A percentile compares a stretch with the other conserved stretches of the same genome.
Conservation (phyloP, 2,329 filamentous ascomycete species). For the Talaromyces rugulosus region DNA sequence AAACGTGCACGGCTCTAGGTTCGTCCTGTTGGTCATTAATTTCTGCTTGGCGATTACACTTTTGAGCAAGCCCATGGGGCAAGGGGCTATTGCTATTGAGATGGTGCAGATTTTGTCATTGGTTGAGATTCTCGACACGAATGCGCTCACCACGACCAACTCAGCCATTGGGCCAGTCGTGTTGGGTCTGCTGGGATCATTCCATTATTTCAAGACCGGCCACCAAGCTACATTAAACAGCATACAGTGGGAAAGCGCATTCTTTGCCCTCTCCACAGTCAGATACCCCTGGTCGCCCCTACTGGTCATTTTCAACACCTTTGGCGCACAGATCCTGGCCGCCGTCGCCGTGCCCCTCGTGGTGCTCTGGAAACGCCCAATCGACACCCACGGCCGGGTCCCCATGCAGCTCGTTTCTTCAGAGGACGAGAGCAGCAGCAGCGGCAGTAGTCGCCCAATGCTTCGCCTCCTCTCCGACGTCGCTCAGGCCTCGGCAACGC, state of each 20-base stretch:
- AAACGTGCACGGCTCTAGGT: constrained; percentile 88
- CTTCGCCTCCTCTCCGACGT: constrained; percentile 61
- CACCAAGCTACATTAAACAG: constrained; percentile 83
- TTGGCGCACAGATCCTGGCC: constrained; percentile 81
- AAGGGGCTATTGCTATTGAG: constrained; percentile 74
- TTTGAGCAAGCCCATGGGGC: constrained; percentile 91
- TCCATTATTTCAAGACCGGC: constrained; percentile 96
- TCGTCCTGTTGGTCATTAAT: constrained; percentile 77
- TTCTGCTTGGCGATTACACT: constrained; percentile 72
- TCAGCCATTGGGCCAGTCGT: constrained; percentile 74
- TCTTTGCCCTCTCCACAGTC: constrained; percentile 78
- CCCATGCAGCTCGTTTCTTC: constrained; percentile 9
- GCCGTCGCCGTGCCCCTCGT: constrained; percentile 74
- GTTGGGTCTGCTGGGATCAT: constrained; percentile 82
- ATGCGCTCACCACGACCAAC: constrained; percentile 56
- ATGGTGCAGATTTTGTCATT: constrained; percentile 84
- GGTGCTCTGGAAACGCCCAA: constrained; percentile 82
- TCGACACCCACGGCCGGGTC: constrained; percentile 58
- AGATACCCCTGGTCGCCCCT: constrained; percentile 87
- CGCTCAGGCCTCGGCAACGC: constrained; percentile 66
- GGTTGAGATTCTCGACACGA: constrained; percentile 60
- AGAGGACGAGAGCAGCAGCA: background rate
- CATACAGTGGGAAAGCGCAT: constrained; percentile 95
- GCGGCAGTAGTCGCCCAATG: constrained; percentile 20
- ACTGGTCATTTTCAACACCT: constrained; percentile 78